Evolutionary conservation across 1,284 basidiomycete genomes (phyloP), one percentile per base, ranked within the genome.

Genomic region (Cryptococcus wingfieldii): DNA sequence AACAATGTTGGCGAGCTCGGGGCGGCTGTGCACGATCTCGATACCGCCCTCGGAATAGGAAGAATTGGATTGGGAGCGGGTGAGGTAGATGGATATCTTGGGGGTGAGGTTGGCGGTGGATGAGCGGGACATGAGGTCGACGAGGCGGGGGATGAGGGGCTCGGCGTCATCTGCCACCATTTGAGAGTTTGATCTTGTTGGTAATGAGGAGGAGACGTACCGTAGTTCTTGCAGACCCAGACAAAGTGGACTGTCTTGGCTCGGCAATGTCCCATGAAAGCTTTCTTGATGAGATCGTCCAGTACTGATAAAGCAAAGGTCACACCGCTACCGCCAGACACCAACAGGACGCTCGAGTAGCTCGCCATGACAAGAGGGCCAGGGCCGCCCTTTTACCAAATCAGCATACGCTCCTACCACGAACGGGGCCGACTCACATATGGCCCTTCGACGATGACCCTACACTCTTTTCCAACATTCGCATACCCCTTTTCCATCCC

Each of bases 391-490:
- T 56, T 13, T 34, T 3, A 6, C 18, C n/a, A 13, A 28, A 31
- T 47, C 16, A 42, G 52, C 45, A 39, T 18, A 18, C 25, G 42
- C 25, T n/a, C 16, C 10, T 8, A 25, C 5, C 25, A 28, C 46
- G n/a, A 31, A 23, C 10, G 18, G 45, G 23, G 23, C 23, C 23
- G 23, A 23, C 55, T 56, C 4, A 56, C 55, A 23, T 56, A 56
- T 13, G 55, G 55, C 5, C 55, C 55, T 16, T 56, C 55, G 2
- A 56, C 55, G 14, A 56, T 19, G 18, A 56, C 50, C 38, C 43
- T 51, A 34, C 55, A 56, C 19, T 42, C 19, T 16, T 46, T 51
- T 37, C 55, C 55, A 6, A 42, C 14, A 19, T 47, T 38, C 18
- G 51, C 44, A 23, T 23, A 23, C 23, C 23, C 23, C 31, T 14